Base-by-base conservation (phyloP, 2,329 filamentous ascomycete species). In the Colletotrichum gigasporum region DNA sequence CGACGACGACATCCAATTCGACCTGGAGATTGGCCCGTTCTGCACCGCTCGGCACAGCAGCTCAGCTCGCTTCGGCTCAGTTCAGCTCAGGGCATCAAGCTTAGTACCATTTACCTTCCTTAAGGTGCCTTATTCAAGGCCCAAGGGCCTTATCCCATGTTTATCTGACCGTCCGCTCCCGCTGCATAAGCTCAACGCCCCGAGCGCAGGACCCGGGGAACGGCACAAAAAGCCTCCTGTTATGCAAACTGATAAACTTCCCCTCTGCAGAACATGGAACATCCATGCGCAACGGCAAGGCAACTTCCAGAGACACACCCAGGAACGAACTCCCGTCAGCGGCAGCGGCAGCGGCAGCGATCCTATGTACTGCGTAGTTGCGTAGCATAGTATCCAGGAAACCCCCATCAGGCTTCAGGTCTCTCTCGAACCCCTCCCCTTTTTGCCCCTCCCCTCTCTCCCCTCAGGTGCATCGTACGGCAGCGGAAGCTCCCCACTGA, bases 121-220 rank as follows among this genome's bases (percentile, higher is more conserved):
- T n/a, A n/a, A n/a, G n/a, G n/a, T n/a, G n/a, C n/a, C n/a, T n/a
- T n/a, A n/a, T n/a, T n/a, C n/a, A n/a, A n/a, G n/a, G n/a, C n/a
- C n/a, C n/a, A n/a, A n/a, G n/a, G n/a, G 16, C 18, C 16, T 20
- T 24, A 28, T 63, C 39, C 54, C 51, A 48, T 64, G 48, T 64
- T 64, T 65, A 62, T 62, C 48, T 62, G 62, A 65, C 62, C 56
- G n/a, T 47, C 42, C 16, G 35, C 45, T 37, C 59, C 53, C 20
- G 12, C 28, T 16, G 39, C 52, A 55, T n/a, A 54, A 61, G 45
- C 48, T 60, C 32, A 34, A 32, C 32, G 55, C 47, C 44, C 60
- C 56, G 48, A 41, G 61, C 56, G 56, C 44, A n/a, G n/a, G n/a
- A 50, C 28, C 42, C 59, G 42, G 56, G 56, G 61, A 48, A 52